Conservation (phyloP, 108 stramenopile genomes). For the Cyclotella cryptica region DNA sequence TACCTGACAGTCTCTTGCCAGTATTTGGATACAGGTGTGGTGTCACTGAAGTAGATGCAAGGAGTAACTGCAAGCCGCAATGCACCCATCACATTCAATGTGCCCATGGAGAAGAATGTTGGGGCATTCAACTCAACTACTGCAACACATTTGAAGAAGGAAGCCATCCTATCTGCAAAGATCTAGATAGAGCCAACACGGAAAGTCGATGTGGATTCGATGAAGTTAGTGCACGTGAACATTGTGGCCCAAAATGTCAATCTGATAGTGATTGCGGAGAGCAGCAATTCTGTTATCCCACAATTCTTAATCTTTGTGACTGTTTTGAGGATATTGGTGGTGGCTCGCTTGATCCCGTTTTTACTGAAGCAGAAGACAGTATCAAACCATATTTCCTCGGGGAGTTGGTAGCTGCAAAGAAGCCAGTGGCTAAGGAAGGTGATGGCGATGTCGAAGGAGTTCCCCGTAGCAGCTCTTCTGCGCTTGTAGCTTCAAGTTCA, state of each 20-base stretch:
- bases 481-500: not conserved
- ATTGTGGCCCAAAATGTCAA: constrained; percentile 44
- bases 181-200: constrained; percentile 35
- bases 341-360: not conserved
- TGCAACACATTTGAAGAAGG: constrained; percentile 56
- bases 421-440: constrained; percentile 19
- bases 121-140: constrained; percentile 54
- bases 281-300: constrained; percentile 33
- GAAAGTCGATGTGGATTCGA: constrained; percentile 46
- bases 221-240: constrained; percentile 42
- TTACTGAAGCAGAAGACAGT: constrained; percentile 7
- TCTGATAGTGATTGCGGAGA: constrained; percentile 30
- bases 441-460: constrained; percentile 28
- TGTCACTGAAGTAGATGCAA: constrained; percentile 44
- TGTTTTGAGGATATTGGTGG: constrained; percentile 35
- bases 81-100: constrained; percentile 49
- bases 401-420: constrained; percentile 13
- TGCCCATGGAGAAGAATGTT: constrained; percentile 39
- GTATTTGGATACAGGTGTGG: constrained; percentile 52
- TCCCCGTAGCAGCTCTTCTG: constrained; percentile 2
- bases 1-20: constrained; percentile 35
- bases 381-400: constrained; percentile 27
- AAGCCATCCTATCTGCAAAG: constrained; percentile 46
- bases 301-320: constrained; percentile 48
- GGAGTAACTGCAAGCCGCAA: constrained; percentile 46